A percentile compares a stretch with the other conserved stretches of the same genome.
These are phyloP conservation scores for Podochytrium sp. DNA, from an alignment of 192 early-diverging fungal species.

Conservation along the genomic window DNA sequence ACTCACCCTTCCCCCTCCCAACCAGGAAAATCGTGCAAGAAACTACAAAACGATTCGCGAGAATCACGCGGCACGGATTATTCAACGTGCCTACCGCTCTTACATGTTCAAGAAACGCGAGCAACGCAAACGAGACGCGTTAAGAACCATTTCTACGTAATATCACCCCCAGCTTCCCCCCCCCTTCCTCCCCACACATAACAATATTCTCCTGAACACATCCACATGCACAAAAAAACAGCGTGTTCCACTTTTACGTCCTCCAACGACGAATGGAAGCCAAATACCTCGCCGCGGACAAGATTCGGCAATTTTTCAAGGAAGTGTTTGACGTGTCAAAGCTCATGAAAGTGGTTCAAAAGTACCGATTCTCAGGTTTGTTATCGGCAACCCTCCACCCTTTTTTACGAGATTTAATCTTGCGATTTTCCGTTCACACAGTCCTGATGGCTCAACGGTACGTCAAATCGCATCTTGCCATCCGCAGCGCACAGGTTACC, in stretches of 20 bases:
- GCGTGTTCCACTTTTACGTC: slow-evolving; percentile 49
- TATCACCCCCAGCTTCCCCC: background rate
- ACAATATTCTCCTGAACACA: slow-evolving; percentile 20
- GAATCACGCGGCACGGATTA: slow-evolving; percentile 41
- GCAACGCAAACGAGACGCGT: slow-evolving; percentile 26
- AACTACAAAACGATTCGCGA: slow-evolving; percentile 2
- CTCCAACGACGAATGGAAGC: slow-evolving; percentile 33
- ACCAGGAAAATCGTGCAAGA: slow-evolving; percentile 7
- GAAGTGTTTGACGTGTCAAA: slow-evolving; percentile 62
- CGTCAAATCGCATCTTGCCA: slow-evolving; percentile 22
- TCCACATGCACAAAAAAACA: background rate
- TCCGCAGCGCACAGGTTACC: slow-evolving; percentile 41
- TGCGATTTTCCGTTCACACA: background rate
- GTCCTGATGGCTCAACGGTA: slow-evolving; percentile 55
- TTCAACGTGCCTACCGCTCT: slow-evolving; percentile 43
- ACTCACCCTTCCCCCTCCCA: background rate
- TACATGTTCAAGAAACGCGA: slow-evolving; percentile 30
- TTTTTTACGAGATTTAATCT: background rate
- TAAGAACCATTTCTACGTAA: slow-evolving; percentile 48
- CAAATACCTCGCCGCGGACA: slow-evolving; percentile 44
- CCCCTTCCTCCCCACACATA: slow-evolving; percentile 12
- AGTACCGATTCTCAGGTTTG: slow-evolving; percentile 60
- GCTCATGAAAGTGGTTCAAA: slow-evolving; percentile 63
- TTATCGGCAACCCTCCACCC: background rate
- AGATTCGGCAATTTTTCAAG: slow-evolving; percentile 56